Conservation (phyloP, 306 rosid genomes). For the Dalbergia cultrata region DNA sequence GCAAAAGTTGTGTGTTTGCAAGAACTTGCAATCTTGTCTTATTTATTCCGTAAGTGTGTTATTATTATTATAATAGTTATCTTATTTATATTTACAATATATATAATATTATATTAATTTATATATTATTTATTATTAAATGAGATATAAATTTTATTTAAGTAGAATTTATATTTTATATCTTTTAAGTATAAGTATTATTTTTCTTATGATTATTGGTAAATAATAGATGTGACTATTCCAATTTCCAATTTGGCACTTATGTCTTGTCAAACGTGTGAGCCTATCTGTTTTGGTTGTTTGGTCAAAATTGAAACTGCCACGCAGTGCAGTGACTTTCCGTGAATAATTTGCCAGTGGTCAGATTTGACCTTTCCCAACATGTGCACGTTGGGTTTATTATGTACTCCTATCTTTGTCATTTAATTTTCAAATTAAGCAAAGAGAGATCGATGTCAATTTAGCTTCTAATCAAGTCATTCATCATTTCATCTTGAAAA, state of each 20-base stretch:
- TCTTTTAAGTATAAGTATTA: not conserved
- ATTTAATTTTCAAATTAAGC: too few relatives aligned
- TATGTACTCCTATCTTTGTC: too few relatives aligned
- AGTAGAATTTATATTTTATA: too few relatives aligned
- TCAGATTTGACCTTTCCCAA: slow-evolving; percentile 9
- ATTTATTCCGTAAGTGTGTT: not conserved
- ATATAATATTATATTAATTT: too few relatives aligned
- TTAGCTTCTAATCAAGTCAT: too few relatives aligned
- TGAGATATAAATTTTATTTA: too few relatives aligned
- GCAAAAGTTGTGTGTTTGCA: not conserved
- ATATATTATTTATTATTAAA: too few relatives aligned
- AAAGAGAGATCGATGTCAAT: too few relatives aligned
- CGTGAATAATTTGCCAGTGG: slow-evolving; percentile 20
- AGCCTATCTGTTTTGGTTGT: not conserved
- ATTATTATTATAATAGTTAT: too few relatives aligned
- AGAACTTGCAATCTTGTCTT: not conserved
- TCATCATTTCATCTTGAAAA: too few relatives aligned
- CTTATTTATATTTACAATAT: too few relatives aligned
- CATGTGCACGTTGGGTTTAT: not conserved
- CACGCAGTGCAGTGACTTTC: slow-evolving; percentile 2
- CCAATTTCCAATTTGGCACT: not conserved
- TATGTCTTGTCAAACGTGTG: slow-evolving; percentile 2
- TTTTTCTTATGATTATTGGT: not conserved
- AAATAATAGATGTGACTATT: not conserved
- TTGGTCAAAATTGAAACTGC: slow-evolving; percentile 36